Evolutionary conservation across 2,329 filamentous ascomycete genomes (phyloP).

Genomic region (Setomelanomma holmii): DNA sequence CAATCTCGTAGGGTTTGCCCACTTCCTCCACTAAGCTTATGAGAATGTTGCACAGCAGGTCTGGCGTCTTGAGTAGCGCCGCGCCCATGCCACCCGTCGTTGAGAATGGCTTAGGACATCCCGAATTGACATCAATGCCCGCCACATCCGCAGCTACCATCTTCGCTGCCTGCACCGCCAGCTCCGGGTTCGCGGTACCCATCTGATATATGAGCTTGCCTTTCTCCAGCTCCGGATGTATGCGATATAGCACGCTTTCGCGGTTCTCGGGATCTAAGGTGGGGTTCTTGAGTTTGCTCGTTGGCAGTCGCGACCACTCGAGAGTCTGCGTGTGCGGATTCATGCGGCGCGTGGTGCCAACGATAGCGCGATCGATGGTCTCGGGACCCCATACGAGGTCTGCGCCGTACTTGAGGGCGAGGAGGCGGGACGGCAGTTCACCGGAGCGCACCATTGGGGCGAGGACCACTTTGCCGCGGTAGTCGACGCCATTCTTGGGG

Average conservation of each 20-base stretch:
- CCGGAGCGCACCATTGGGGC: conserved; percentile 99
- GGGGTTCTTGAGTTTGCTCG: conserved; percentile 70
- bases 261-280: conserved; percentile 60
- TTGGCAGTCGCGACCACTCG: conserved; percentile 81
- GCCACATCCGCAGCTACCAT: conserved; percentile 86
- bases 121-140: conserved; percentile 96
- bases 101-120: conserved; percentile 97
- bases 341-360: conserved; percentile 79
- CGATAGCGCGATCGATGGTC: conserved; percentile 89
- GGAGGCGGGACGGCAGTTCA: conserved; percentile 86
- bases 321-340: conserved; percentile 80
- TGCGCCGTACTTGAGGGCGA: conserved; percentile 92
- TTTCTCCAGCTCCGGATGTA: conserved; percentile 79
- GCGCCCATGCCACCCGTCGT: conserved; percentile 95
- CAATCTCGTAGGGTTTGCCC: conserved; percentile 78
- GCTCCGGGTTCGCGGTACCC: conserved; percentile 81
- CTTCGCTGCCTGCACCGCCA: conserved; percentile 83
- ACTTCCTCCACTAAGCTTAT: conserved; percentile 82
- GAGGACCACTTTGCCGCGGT: conserved; percentile 90
- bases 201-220: conserved; percentile 87
- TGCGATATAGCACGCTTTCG: conserved; percentile 79
- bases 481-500: conserved; percentile 87
- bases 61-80: conserved; percentile 83
- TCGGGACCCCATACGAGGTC: conserved; percentile 98
- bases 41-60: conserved; percentile 82